Conservation (phyloP, 2,329 filamentous ascomycete species). For the Calonectria hongkongensis region DNA sequence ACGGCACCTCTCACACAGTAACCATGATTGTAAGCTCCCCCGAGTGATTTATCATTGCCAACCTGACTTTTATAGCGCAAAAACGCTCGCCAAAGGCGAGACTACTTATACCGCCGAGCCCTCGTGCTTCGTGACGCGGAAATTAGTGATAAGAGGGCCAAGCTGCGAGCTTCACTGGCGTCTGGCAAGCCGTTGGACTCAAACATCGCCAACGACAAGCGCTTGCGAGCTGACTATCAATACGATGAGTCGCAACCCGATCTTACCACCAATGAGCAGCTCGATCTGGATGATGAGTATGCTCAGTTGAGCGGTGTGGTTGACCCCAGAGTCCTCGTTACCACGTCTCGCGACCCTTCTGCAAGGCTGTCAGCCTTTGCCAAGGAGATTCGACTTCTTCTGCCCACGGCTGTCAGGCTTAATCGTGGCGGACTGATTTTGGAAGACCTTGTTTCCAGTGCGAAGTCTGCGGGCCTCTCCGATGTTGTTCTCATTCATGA, state of each 20-base stretch:
- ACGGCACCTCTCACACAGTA: constrained; percentile 23
- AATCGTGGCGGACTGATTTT: constrained; percentile 95
- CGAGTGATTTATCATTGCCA: constrained; percentile 40
- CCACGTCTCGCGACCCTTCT: constrained; percentile 91
- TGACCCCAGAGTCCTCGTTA: constrained; percentile 91
- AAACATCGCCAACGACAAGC: constrained; percentile 89
- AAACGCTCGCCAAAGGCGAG: constrained; percentile 64
- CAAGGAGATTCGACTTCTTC: constrained; percentile 89
- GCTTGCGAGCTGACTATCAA: constrained; percentile 89
- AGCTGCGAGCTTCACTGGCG: constrained; percentile 89
- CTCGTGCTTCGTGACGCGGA: constrained; percentile 92
- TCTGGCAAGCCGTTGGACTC: constrained; percentile 91
- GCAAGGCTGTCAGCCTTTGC: constrained; percentile 91
- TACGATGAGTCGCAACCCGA: constrained; percentile 91
- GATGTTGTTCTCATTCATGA: constrained; percentile 94
- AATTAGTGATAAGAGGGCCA: constrained; percentile 91
- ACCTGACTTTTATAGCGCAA: constrained; percentile 59
- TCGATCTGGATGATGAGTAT: constrained; percentile 93
- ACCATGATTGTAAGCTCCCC: constrained; percentile 60
- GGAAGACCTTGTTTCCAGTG: constrained; percentile 88
- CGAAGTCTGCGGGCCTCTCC: constrained; percentile 85
- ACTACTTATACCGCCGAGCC: constrained; percentile 90
- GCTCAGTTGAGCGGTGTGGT: constrained; percentile 91
- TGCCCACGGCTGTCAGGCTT: constrained; percentile 90
- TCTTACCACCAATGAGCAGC: constrained; percentile 78